Base-by-base conservation (phyloP, 495 filamentous ascomycete species). In the Aspergillus nanangensis region DNA sequence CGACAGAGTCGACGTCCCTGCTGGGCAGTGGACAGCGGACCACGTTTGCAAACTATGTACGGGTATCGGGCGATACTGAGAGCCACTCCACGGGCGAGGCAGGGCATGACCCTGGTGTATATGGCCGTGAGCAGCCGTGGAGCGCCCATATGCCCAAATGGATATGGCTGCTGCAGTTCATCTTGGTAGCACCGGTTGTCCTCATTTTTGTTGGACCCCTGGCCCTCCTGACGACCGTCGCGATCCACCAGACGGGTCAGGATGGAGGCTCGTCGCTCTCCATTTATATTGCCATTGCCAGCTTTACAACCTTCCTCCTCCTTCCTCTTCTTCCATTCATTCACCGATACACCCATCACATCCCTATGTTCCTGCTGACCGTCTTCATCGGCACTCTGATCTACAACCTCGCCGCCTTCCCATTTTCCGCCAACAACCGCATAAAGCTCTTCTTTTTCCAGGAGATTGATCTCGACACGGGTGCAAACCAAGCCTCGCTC, bases 381-480 rank as follows among this genome's bases (percentile, higher is more conserved):
- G 69, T 96, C 22, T 87, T 90, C 48, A 49, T 79, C 32, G 87
- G 76, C 21, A 95, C 90, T 10, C 62, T 91, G 23, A 79, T 92
- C 55, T 97, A 94, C 72, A 95, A 93, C 60, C 79, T 96, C 9
- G 66, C 74, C 18, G 91, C 87, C 5, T 95, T 95, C 64, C 93
- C 93, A 1, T 97, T 96, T 69, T 89, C 88, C 1, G 70, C 74
- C 22, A 70, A 80, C 32, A 86, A 78, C 52, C 77, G 90, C 37
- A 77, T 96, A 53, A 97, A 97, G 57, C 66, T 90, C 33, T 94
- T 83, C 66, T 97, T 96, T 67, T 62, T 84, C 7, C 91, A 98
- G 56, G 77, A 78, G 5, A 72, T 96, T 38, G 80, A 95, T 53
- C 77, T 95, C 17, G 86, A 90, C 53, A 82, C 71, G 5, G 84